Evolutionary conservation across 306 rosid genomes (phyloP).

Genomic region (Hippophae tibetana): DNA sequence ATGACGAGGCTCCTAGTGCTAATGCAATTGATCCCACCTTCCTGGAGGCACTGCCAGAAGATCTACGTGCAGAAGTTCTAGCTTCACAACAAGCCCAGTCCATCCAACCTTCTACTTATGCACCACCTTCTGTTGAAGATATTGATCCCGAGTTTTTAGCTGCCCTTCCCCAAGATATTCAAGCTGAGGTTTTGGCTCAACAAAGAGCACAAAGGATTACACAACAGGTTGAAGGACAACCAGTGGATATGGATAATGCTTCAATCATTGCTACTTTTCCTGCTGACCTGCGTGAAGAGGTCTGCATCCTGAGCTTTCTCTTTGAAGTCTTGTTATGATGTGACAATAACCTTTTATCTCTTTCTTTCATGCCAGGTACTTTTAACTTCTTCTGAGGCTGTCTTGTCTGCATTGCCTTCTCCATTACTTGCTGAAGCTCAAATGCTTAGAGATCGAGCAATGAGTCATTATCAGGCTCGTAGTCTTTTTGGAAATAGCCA

Average conservation of each 20-base stretch:
- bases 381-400: constrained; percentile 93
- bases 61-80: constrained; percentile 85
- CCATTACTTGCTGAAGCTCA: constrained; percentile 95
- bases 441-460: constrained; percentile 89
- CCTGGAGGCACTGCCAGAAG: constrained; percentile 97
- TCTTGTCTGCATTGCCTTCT: constrained; percentile 88
- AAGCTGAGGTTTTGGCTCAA: constrained; percentile 95
- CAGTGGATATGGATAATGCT: constrained; percentile 98
- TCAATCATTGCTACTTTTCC: constrained; percentile 98
- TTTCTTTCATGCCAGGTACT: constrained; percentile 45
- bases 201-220: constrained; percentile 92
- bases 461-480: constrained; percentile 97
- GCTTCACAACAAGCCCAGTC: constrained; percentile 98
- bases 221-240: constrained; percentile 96
- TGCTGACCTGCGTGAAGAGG: constrained; percentile 99
- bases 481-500: constrained; percentile 74
- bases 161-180: constrained; percentile 98
- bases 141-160: constrained; percentile 99
- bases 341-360: too few relatives aligned
- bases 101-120: constrained; percentile 76
- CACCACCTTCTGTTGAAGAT: constrained; percentile 83
- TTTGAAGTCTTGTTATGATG: background rate
- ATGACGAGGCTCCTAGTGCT: constrained; percentile 65
- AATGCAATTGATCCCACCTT: constrained; percentile 92
- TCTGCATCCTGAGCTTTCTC: constrained; percentile 27